Conservation (phyloP, 2,329 filamentous ascomycete species). For the Lachnellula suecica region DNA sequence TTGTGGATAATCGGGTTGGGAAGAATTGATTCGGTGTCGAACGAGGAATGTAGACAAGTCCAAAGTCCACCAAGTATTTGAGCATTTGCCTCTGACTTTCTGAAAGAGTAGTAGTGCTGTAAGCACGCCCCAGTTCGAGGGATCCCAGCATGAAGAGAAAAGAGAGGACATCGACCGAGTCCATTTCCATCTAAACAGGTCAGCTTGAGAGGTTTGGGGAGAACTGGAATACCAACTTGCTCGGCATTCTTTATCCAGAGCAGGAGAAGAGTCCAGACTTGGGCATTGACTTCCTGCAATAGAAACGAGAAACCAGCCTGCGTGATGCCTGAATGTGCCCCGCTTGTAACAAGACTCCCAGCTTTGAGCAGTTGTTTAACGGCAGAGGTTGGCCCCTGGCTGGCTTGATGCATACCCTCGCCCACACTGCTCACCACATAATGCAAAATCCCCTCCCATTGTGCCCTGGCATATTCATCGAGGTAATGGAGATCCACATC, state of each 20-base stretch:
- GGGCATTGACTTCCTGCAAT: constrained; percentile 90
- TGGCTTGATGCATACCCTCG: constrained; percentile 44
- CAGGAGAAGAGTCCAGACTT: constrained; percentile 93
- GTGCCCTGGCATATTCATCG: constrained; percentile 80
- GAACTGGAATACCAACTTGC: constrained; percentile 38
- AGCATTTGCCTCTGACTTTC: constrained; percentile 84
- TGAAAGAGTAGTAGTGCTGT: constrained; percentile 82
- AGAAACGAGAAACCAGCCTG: constrained; percentile 93
- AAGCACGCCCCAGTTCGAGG: constrained; percentile 86
- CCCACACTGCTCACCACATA: constrained; percentile 85
- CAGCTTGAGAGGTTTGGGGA: constrained; percentile 7
- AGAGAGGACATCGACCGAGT: constrained; percentile 89
- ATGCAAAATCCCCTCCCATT: constrained; percentile 95
- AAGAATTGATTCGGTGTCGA: constrained; percentile 66
- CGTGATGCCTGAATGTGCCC: constrained; percentile 65
- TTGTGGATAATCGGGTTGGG: constrained; percentile 90
- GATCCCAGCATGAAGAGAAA: constrained; percentile 96
- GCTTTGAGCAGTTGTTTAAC: constrained; percentile 83
- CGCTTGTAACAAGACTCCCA: constrained; percentile 74
- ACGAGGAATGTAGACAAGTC: constrained; percentile 77
- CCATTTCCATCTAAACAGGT: constrained; percentile 55
- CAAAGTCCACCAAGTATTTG: constrained; percentile 87
- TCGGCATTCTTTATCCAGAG: constrained; percentile 88
- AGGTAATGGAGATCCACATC: constrained; percentile 71
- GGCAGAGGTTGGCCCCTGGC: constrained; percentile 64